phyloP scores from a whole-genome alignment of 371 early-diverging fungal species.

The Encephalitozoon hellem region DNA sequence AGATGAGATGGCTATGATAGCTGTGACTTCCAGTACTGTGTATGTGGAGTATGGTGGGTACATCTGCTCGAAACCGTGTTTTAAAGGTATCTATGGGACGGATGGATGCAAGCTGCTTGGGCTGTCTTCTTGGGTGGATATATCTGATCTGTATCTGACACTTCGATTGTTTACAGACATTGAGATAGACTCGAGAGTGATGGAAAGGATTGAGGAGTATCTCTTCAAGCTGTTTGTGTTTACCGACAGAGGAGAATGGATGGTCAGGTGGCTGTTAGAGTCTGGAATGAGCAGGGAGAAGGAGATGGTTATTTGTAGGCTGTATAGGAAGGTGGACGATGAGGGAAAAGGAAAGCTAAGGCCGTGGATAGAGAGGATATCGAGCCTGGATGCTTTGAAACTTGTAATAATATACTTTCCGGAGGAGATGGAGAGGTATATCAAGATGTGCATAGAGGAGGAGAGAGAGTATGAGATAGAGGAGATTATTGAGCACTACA shows the following conservation, averaged over 20 bases:
- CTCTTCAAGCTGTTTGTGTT: conserved; percentile 10
- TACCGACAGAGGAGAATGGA: background rate
- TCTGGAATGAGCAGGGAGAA: background rate
- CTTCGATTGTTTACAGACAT: background rate
- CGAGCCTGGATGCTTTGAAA: background rate
- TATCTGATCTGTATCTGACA: conserved; percentile 8
- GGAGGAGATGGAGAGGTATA: background rate
- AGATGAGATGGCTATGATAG: background rate
- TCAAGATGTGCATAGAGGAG: conserved; percentile 6
- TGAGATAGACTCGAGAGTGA: background rate
- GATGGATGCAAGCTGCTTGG: background rate
- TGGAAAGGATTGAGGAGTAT: background rate
- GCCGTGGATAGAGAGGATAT: background rate
- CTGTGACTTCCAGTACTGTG: background rate
- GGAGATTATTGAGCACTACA: conserved; percentile 15
- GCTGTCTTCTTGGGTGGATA: background rate
- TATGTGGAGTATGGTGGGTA: background rate
- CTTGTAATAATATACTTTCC: conserved; percentile 12
- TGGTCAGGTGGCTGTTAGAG: background rate
- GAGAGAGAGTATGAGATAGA: conserved; percentile 13
- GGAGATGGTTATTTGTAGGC: conserved; percentile 12
- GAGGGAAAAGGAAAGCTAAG: background rate
- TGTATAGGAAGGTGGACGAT: conserved; percentile 20
- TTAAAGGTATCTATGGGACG: background rate
- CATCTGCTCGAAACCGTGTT: background rate